These are phyloP conservation scores for Hyaloperonospora arabidopsidis DNA, from an alignment of 352 stramenopile genomes.

Conservation along the genomic window DNA sequence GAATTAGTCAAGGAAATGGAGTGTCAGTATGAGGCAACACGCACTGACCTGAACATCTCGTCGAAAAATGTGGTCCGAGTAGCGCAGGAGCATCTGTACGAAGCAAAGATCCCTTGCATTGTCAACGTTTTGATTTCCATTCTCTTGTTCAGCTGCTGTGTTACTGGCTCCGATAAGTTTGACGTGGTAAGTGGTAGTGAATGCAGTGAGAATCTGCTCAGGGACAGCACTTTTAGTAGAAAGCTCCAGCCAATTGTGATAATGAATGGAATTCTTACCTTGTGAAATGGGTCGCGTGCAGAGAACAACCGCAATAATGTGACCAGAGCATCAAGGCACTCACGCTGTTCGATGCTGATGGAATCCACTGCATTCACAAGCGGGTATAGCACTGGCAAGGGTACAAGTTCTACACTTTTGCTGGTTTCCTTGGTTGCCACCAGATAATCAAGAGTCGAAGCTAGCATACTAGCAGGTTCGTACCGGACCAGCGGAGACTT, in stretches of 20 bases:
- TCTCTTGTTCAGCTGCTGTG: too few species aligned
- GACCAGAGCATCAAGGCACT: constrained; percentile 63
- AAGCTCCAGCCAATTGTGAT: constrained; percentile 6
- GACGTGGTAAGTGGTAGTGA: too few species aligned
- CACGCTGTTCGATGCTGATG: constrained; percentile 56
- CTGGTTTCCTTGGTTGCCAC: constrained; percentile 15
- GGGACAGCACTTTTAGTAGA: too few species aligned
- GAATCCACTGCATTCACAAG: constrained; percentile 67
- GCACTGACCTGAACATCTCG: constrained; percentile 39
- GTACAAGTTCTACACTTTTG: constrained; percentile 17
- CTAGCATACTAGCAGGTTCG: constrained; percentile 39
- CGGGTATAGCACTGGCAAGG: constrained; percentile 46
- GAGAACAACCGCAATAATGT: constrained; percentile 44
- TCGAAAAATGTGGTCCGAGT: constrained; percentile 68
- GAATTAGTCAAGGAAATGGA: not conserved
- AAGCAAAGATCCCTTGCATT: constrained; percentile 36
- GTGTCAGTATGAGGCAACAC: not conserved
- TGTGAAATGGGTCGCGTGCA: constrained; percentile 31
- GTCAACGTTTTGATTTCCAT: too few species aligned
- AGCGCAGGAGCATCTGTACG: constrained; percentile 41
- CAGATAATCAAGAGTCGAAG: constrained; percentile 36
- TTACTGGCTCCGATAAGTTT: too few species aligned
- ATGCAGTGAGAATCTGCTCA: too few species aligned
- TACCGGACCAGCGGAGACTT: constrained; percentile 46
- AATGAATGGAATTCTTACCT: constrained; percentile 21